Percentiles rank a stretch among this genome's conserved stretches.
Conservation (phyloP, 2,329 filamentous ascomycete species). For the Aspergillus nomiae region DNA sequence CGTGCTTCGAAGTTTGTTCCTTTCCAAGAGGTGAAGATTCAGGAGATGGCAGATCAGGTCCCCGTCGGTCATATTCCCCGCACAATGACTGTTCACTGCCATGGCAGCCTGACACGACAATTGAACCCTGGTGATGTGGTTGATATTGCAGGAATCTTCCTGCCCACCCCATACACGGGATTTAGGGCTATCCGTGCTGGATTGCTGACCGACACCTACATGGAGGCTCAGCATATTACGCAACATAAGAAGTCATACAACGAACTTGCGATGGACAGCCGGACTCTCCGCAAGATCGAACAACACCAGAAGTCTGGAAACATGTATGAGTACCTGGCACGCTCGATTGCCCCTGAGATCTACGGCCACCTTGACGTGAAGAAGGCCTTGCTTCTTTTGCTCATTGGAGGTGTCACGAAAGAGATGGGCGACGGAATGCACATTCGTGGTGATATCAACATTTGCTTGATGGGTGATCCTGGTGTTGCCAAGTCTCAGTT, state of each 20-base stretch:
- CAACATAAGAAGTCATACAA: conserved; percentile 99
- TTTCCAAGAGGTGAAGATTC: conserved; percentile 98
- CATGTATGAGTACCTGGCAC: conserved; percentile 92
- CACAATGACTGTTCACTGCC: conserved; percentile 84
- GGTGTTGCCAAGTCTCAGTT: conserved; percentile 99
- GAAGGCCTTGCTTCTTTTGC: conserved; percentile 90
- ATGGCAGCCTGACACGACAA: conserved; percentile 80
- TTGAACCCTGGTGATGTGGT: conserved; percentile 94
- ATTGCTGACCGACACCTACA: conserved; percentile 93
- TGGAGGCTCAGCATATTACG: conserved; percentile 88
- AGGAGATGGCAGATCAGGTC: conserved; percentile 99
- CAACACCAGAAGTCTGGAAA: conserved; percentile 82
- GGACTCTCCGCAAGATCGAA: conserved; percentile 80
- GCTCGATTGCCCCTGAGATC: conserved; percentile 96
- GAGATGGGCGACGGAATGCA: conserved; percentile 98
- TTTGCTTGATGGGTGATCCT: conserved; percentile 98
- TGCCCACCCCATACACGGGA: conserved; percentile 97
- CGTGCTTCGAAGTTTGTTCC: conserved; percentile 94
- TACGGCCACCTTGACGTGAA: conserved; percentile 97
- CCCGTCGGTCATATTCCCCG: conserved; percentile 96
- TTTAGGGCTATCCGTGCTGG: conserved; percentile 97
- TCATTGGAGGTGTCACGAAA: conserved; percentile 95
- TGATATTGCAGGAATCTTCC: conserved; percentile 91
- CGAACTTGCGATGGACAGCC: conserved; percentile 80
- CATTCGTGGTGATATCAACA: conserved; percentile 98